Evolutionary conservation across 257 asterid genomes (phyloP).

Genomic region (Rubia yunnanensis): DNA sequence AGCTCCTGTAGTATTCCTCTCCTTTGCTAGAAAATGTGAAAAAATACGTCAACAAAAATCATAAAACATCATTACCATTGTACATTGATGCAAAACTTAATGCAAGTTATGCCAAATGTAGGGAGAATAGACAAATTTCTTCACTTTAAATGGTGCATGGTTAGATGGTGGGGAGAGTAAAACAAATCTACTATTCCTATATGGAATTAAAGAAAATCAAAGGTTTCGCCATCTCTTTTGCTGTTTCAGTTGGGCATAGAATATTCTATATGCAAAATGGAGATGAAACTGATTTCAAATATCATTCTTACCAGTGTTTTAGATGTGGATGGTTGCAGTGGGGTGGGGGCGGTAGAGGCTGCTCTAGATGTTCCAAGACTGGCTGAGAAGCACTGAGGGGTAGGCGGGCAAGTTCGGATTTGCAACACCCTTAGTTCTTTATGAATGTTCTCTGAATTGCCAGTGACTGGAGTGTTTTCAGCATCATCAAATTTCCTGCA

Average conservation of each 20-base stretch:
- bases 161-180: not conserved
- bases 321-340: conserved; percentile 36
- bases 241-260: not conserved
- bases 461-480: conserved; percentile 65
- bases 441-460: conserved; percentile 40
- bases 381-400: conserved; percentile 92
- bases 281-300: not conserved
- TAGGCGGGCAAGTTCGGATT: conserved; percentile 84
- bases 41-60: not conserved
- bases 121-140: not conserved
- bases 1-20: conserved; percentile 60
- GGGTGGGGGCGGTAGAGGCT: conserved; percentile 20
- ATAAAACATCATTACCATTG: not conserved
- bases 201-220: not conserved
- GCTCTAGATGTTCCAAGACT: conserved; percentile 26
- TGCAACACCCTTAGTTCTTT: conserved; percentile 31
- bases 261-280: not conserved
- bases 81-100: too few relatives aligned
- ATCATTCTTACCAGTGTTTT: conserved; percentile 42
- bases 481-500: conserved; percentile 62
- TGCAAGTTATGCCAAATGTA: not conserved
- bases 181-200: not conserved
- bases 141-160: too few relatives aligned
- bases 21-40: conserved; percentile 33
- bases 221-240: not conserved